Conservation (phyloP, 1,284 basidiomycete species). For the Apiotrichum domesticum region DNA sequence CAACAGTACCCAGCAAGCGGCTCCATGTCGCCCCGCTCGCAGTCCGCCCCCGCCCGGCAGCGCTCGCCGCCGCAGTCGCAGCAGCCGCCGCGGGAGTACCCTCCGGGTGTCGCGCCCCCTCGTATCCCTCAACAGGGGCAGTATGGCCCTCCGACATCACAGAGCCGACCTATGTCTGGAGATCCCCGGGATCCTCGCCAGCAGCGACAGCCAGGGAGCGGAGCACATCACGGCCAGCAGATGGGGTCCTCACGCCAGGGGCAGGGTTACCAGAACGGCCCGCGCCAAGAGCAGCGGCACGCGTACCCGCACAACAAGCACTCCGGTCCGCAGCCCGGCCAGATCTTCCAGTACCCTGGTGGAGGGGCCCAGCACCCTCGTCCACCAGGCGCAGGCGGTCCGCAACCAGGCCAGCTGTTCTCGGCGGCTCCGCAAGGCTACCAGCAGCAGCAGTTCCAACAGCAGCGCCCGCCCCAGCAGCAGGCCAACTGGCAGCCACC, state of each 20-base stretch:
- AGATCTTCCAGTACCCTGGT: constrained; percentile 44
- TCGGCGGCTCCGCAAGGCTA: constrained; percentile 34
- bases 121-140: background rate
- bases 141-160: background rate
- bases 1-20: constrained; percentile 9
- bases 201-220: constrained; percentile 2
- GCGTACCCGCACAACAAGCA: constrained; percentile 11
- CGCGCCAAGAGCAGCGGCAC: constrained; percentile 13
- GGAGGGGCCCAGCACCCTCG: background rate
- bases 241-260: constrained; percentile 2
- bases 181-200: constrained; percentile 7
- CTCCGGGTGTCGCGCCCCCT: constrained; percentile 13
- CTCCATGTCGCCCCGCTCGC: constrained; percentile 8
- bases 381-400: constrained; percentile 4
- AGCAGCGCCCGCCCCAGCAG: constrained; percentile 7
- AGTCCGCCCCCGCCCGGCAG: constrained; percentile 11
- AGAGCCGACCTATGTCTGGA: background rate
- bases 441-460: constrained; percentile 28
- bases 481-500: constrained; percentile 18
- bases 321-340: constrained; percentile 41
- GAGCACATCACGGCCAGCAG: background rate
- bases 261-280: constrained; percentile 1
- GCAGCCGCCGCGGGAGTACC: constrained; percentile 10
- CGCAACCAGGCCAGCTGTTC: constrained; percentile 34
- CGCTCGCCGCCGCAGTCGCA: constrained; percentile 15